Evolutionary conservation across 371 early-diverging fungal species (phyloP).

Genomic region (Umbelopsis sp.): DNA sequence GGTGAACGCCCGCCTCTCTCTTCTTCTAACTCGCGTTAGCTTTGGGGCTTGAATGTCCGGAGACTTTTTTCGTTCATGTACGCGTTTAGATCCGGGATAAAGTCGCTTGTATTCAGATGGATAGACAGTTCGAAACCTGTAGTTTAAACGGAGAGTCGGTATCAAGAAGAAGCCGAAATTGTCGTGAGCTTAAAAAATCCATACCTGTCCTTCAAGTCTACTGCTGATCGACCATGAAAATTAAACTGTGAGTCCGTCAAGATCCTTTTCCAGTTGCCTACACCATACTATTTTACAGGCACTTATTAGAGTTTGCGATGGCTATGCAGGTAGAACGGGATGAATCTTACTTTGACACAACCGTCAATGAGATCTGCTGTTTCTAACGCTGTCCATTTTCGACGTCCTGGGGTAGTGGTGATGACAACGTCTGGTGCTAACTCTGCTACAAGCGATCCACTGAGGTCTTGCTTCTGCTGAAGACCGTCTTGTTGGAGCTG

Average conservation of each 20-base stretch:
- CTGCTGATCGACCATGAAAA: conserved; percentile 21
- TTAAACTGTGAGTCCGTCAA: conserved; percentile 18
- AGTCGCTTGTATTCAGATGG: conserved; percentile 23
- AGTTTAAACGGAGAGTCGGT: too few species aligned
- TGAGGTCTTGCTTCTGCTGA: neutral
- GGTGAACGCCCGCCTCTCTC: conserved; percentile 21
- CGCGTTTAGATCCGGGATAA: conserved; percentile 19
- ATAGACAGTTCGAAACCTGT: conserved; percentile 24
- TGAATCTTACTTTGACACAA: conserved; percentile 5
- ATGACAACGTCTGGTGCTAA: conserved; percentile 13
- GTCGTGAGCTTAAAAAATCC: too few species aligned
- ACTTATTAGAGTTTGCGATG: neutral
- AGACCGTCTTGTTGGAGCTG: neutral
- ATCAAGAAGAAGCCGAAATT: too few species aligned
- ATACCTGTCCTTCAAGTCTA: conserved; percentile 26
- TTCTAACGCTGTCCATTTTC: conserved; percentile 11
- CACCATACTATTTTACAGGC: conserved; percentile 21
- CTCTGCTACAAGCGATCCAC: neutral
- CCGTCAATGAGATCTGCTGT: conserved; percentile 16
- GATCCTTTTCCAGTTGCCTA: conserved; percentile 25
- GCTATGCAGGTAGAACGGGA: neutral
- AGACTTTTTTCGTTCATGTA: conserved; percentile 15
- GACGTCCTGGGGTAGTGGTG: conserved; percentile 1
- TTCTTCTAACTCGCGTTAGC: conserved; percentile 15
- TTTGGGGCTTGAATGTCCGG: conserved; percentile 11